Evolutionary conservation across 2,329 filamentous ascomycete genomes (phyloP).

Genomic region (Clarireedia paspali): DNA sequence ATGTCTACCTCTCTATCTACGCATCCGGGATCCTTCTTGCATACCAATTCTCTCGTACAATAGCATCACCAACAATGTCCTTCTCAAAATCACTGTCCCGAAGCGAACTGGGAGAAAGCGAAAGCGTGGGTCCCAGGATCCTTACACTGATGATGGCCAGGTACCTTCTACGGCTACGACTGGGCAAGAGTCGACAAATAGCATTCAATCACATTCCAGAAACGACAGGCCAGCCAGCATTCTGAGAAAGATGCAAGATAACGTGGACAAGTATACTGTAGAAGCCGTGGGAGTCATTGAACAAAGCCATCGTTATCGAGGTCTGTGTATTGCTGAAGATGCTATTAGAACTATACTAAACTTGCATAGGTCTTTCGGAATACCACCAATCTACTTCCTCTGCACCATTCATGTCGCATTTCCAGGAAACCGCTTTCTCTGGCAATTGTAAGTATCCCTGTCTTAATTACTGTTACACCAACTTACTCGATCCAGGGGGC

Average conservation of each 20-base stretch:
- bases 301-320: slow-evolving; percentile 80
- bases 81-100: slow-evolving; percentile 81
- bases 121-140: slow-evolving; percentile 66
- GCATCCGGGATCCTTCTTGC: slow-evolving; percentile 71
- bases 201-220: slow-evolving; percentile 37
- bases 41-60: slow-evolving; percentile 72
- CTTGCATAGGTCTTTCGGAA: slow-evolving; percentile 60
- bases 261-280: slow-evolving; percentile 56
- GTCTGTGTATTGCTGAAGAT: slow-evolving; percentile 30
- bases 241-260: slow-evolving; percentile 61
- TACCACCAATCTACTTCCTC: slow-evolving; percentile 71
- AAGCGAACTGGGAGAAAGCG: slow-evolving; percentile 80
- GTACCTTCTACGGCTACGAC: neutral
- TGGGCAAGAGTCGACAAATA: slow-evolving; percentile 6
- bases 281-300: slow-evolving; percentile 66
- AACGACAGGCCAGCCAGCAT: slow-evolving; percentile 48
- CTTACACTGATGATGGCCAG: slow-evolving; percentile 40
- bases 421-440: slow-evolving; percentile 63
- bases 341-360: neutral
- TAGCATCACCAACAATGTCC: slow-evolving; percentile 69
- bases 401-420: slow-evolving; percentile 61
- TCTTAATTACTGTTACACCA: neutral
- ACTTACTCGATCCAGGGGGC: slow-evolving; percentile 36
- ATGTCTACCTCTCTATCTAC: slow-evolving; percentile 62
- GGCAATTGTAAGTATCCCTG: slow-evolving; percentile 52